Conservation (phyloP, 192 early-diverging fungal species). For the Gamsiella multidivaricata region DNA sequence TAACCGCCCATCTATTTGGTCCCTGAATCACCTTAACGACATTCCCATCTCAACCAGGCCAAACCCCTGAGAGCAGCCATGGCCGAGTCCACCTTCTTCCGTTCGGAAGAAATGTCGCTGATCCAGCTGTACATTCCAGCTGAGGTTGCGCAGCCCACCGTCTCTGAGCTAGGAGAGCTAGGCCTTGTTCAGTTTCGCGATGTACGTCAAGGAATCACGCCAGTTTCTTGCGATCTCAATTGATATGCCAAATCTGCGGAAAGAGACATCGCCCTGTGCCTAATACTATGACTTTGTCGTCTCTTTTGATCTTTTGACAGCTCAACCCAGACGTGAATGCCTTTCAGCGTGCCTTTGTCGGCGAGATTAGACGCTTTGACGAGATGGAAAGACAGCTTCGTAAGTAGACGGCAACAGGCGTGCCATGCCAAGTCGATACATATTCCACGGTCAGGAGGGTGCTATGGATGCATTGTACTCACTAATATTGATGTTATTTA, state of each 20-base stretch:
- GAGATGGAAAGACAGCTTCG: conserved; percentile 98
- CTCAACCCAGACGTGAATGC: conserved; percentile 96
- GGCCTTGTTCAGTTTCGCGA: conserved; percentile 97
- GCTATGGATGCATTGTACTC: background rate
- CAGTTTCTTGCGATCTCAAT: no score
- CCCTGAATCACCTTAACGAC: no score
- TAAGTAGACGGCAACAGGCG: conserved; percentile 61
- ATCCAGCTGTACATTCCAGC: conserved; percentile 97
- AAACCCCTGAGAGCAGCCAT: conserved; percentile 34
- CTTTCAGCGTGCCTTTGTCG: conserved; percentile 97
- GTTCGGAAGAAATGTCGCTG: conserved; percentile 97
- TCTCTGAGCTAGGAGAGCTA: conserved; percentile 94
- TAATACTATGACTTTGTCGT: background rate
- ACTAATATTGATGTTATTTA: no score
- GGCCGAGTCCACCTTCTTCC: conserved; percentile 77
- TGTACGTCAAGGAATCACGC: conserved; percentile 60
- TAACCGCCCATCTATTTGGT: no score
- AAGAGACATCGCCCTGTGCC: no score
- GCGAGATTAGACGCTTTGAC: conserved; percentile 94
- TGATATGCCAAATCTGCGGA: no score
- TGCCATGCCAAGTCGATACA: no score
- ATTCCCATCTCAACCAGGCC: background rate
- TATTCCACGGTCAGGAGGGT: no score
- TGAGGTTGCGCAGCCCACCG: conserved; percentile 93
- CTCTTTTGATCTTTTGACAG: conserved; percentile 54